These are phyloP conservation scores for Closterium sp. DNA, from an alignment of 139 green algal species.

Conservation along the genomic window DNA sequence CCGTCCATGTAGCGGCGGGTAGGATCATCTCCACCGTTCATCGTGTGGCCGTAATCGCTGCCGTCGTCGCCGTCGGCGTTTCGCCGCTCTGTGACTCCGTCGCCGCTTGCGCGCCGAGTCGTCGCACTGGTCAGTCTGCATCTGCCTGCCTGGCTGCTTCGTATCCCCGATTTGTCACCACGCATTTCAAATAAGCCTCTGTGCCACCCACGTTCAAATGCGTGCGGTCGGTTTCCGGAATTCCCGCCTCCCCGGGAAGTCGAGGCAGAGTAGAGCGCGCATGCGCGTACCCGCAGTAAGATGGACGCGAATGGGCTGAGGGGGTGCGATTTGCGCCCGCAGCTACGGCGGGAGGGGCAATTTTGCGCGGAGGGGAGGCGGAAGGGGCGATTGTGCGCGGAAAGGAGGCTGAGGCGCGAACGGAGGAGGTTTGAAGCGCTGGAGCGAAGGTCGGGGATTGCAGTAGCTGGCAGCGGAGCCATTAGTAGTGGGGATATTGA, in stretches of 20 bases:
- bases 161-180: too few species aligned
- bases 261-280: neutral
- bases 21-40: too few species aligned
- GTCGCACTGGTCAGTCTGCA: too few species aligned
- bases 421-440: neutral
- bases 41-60: too few species aligned
- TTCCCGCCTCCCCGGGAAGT: neutral
- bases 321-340: neutral
- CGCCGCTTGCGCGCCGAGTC: too few species aligned
- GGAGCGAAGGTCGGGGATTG: neutral
- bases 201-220: too few species aligned
- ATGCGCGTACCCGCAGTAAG: neutral
- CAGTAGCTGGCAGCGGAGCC: neutral
- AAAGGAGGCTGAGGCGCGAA: neutral
- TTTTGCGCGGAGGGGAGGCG: neutral
- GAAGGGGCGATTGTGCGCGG: neutral
- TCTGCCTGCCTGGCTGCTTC: too few species aligned
- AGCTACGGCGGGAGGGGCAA: neutral
- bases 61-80: too few species aligned
- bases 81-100: too few species aligned
- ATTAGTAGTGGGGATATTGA: neutral
- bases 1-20: neutral
- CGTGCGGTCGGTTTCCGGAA: neutral
- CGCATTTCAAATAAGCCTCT: too few species aligned
- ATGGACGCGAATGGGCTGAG: neutral